Conservation (phyloP, 176 grass and related monocot genomes). For the bread wheat (Triticum aestivum) region IWGSC_CS_RefSeq_v2.1 NC_057814.1:91339741-91340240, state of each 20-base stretch:
- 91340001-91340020: background rate
- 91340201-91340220: too few species aligned
- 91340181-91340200: background rate
- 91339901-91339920: background rate
- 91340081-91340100: background rate
- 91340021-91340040: background rate
- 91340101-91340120: background rate
- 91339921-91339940: background rate
- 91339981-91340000: background rate
- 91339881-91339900: background rate
- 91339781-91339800: background rate
- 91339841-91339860: background rate
- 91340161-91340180: background rate
- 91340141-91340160: background rate
- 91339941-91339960: background rate
- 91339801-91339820: background rate
- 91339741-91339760: background rate
- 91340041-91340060: background rate
- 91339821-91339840: background rate
- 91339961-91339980: background rate
- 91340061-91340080: background rate
- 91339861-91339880: background rate
- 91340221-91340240: too few species aligned
- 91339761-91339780: background rate
- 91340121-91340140: background rate